Evolutionary conservation across 345 rosid species (phyloP), one percentile per base, ranked within the genome.

Genomic region (Pistacia integerrima): DNA sequence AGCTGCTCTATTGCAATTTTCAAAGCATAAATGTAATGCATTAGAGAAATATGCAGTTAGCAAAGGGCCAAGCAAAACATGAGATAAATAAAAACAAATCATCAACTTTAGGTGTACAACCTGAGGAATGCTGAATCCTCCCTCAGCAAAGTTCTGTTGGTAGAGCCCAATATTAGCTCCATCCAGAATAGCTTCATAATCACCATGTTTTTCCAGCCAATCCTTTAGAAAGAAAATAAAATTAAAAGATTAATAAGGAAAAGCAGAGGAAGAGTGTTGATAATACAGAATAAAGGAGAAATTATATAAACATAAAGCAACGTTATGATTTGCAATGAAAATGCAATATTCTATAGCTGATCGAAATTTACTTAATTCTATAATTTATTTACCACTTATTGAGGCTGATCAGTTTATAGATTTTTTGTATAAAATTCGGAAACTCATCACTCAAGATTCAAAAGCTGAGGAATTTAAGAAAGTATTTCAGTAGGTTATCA

Each of bases 121-220:
- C 98, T 93, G 97, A 78, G 90, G 64, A 70, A 91, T 64, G 74
- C 88, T 87, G 84, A 94, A 90, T 64, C 94, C 88, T 18, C 98
- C 98, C 70, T 91, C 97, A 14, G 88, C 87, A 82, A 91, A 94
- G 81, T 94, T 93, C 78, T 94, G 99, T 77, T 91, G 95, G 82
- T 87, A 90, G 70, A 94, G 93, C 9, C 97, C 97, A 79, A 94
- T 76, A 85, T 94, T 94, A 79, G 98, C 99, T 78, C 94, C 98
- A 87, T 95, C 98, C 12, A 90, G 82, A 74, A 95, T 84, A 85
- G 97, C 93, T 77, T 91, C 90, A 75, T 86, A 91, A 66, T 76
- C 80, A 68, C 81, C 85, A 86, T 88, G 86, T 64, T 84, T 82
- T 13, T 84, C 87, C 78, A 95, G 88, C 99, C 96, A 92, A 61